Evolutionary conservation across 805 yeast species (phyloP).

Genomic region (Torulaspora gathmanii): DNA sequence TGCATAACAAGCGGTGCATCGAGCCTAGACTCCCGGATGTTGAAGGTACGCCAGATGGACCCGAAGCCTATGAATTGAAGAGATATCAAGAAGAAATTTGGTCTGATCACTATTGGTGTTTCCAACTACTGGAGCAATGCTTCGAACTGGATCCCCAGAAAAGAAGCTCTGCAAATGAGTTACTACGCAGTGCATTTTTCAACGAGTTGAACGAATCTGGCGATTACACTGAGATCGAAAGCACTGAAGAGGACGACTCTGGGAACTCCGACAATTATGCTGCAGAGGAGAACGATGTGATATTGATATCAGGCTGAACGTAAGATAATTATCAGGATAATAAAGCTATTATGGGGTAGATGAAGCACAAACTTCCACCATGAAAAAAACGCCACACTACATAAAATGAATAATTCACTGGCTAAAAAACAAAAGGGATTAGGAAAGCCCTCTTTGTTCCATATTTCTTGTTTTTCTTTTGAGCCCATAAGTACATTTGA

Average conservation of each 20-base stretch:
- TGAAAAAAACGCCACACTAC: not conserved
- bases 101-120: slow-evolving; percentile 40
- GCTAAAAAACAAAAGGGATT: slow-evolving; percentile 66
- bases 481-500: slow-evolving; percentile 93
- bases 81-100: slow-evolving; percentile 34
- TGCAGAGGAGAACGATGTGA: slow-evolving; percentile 24
- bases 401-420: not conserved
- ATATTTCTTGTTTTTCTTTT: slow-evolving; percentile 75
- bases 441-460: slow-evolving; percentile 73
- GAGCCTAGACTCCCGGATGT: slow-evolving; percentile 25
- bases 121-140: slow-evolving; percentile 53
- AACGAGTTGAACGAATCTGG: slow-evolving; percentile 36
- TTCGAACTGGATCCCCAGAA: slow-evolving; percentile 54
- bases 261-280: slow-evolving; percentile 18
- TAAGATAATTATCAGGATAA: not conserved
- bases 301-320: slow-evolving; percentile 21
- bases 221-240: slow-evolving; percentile 19
- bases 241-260: slow-evolving; percentile 30
- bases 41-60: slow-evolving; percentile 13
- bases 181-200: slow-evolving; percentile 58
- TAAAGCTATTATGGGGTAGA: not conserved
- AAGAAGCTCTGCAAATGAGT: slow-evolving; percentile 54
- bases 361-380: not conserved
- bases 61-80: slow-evolving; percentile 24
- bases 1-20: slow-evolving; percentile 36